Evolutionary conservation across 345 rosid genomes (phyloP), one percentile per base, ranked within the genome.

Genomic region (Kernera saxatilis): DNA sequence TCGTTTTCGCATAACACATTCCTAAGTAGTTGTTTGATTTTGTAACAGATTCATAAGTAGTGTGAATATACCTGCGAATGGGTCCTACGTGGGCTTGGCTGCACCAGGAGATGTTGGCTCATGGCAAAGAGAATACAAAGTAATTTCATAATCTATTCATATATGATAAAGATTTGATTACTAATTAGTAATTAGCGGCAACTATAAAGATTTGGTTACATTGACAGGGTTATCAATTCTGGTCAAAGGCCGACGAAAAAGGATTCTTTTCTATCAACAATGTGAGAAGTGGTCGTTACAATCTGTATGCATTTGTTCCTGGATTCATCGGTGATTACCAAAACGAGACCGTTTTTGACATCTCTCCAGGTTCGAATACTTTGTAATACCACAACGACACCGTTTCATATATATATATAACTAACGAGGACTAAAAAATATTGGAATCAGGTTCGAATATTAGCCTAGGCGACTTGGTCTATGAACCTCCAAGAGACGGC

Each of bases 101-200:
- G 74, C 77, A 2, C 93, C 93, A 15, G 99, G 99, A 79, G 91
- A 89, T 19, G 77, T 59, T 49, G 99, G 97, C 60, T 89, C 97
- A 8, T 93, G 97, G 99, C 99, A 93, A 80, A 84, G 56, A 64
- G 99, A 90, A 83, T 75, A 78, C 84, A 93, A 88, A 90, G 97
- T 87, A 73, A 51, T 40, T 44, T 70, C 55, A n/a, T 72, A 54
- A 56, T 26, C 44, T 73, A 45, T 23, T n/a, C 19, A 45, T 15
- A 10, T 57, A 3, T 18, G 40, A 37, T 48, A 11, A 48, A 48
- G 53, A 3, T 21, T 48, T 48, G n/a, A 5, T 37, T 26, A 26
- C n/a, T 26, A 39, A 8, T 5, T 32, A 33, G 4, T 56, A 52
- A 7, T 17, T 53, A 53, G 60, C 5, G 40, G 60, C 3, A 54